A percentile compares a stretch with the other conserved stretches of the same genome.
Conservation (phyloP, 257 asterid species). For the Linderniella brevidens region DNA sequence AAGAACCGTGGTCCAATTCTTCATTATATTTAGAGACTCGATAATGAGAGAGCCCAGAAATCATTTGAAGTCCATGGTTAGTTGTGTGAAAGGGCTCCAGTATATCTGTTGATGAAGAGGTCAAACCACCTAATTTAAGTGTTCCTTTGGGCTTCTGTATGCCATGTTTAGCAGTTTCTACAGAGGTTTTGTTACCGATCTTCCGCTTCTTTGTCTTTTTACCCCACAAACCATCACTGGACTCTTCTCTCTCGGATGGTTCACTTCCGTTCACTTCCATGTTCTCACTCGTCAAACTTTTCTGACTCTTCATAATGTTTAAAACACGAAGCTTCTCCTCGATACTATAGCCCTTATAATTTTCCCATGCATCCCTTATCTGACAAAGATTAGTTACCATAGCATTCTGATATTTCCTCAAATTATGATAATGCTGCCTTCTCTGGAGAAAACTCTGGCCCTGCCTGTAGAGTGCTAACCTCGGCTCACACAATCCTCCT, state of each 20-base stretch:
- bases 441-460: conserved; percentile 51
- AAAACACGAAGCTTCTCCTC: conserved; percentile 92
- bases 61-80: conserved; percentile 30
- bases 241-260: conserved; percentile 71
- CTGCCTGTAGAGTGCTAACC: conserved; percentile 93
- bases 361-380: conserved; percentile 88
- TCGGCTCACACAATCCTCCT: conserved; percentile 92
- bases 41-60: conserved; percentile 23
- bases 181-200: conserved; percentile 27
- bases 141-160: conserved; percentile 55
- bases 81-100: conserved; percentile 27
- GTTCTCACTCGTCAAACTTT: conserved; percentile 87
- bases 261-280: conserved; percentile 71
- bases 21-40: conserved; percentile 27
- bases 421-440: conserved; percentile 33
- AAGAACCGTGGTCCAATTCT: conserved; percentile 29
- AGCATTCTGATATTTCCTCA: conserved; percentile 60
- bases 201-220: conserved; percentile 55
- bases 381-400: conserved; percentile 76
- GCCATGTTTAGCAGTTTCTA: conserved; percentile 34
- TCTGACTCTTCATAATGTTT: conserved; percentile 82
- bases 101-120: conserved; percentile 29
- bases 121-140: conserved; percentile 38
- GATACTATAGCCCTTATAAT: conserved; percentile 74
- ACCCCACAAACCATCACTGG: conserved; percentile 57